Evolutionary conservation across 2,329 filamentous ascomycete species (phyloP), one percentile per base, ranked within the genome.

Genomic region (Aspergillus terreus): DNA sequence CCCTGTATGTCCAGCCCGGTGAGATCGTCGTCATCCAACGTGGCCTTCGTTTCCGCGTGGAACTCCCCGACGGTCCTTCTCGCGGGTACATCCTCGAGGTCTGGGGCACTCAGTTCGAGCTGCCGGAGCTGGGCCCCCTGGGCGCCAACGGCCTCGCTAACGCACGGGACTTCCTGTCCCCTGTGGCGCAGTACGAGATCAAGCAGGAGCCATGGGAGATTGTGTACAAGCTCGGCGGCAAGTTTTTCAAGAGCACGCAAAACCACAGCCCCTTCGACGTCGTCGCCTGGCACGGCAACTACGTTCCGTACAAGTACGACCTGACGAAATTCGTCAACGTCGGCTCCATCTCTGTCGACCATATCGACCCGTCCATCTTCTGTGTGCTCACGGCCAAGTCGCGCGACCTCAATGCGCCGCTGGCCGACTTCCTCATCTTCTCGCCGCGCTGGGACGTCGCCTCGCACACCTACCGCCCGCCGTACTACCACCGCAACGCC

Each of bases 251-350:
- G 19, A 82, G 79, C 49, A 77, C 76, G 19, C 85, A 88, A 63
- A 74, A 74, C 19, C 85, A 88, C 63, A 84, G 79, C 2, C 85
- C 86, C 0, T 89, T 87, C 61, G 85, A 88, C 58, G 85, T 88
- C 1, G 82, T 87, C 0, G 85, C 83, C 2, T 88, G 85, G 85
- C 84, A 87, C 58, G 85, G 85, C n/a, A 83, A 81, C 47, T 86
- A 86, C 59, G 70, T 69, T 2, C 70, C 70, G 3, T 73, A 68
- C 59, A 75, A 75, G 58, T 75, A 73, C 48, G 70, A 71, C 35
- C 52, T 74, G 50, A 71, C 68, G 32, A 71, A 71, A 27, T 73
- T 72, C 40, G 65, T 71, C 49, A 71, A 72, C 21, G 61, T 74
- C 32, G 70, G 69, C 19, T 71, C 65, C 14, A 67, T 71, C n/a